Conservation (phyloP, 2,329 filamentous ascomycete species). For the Neofusicoccum ribis region DNA sequence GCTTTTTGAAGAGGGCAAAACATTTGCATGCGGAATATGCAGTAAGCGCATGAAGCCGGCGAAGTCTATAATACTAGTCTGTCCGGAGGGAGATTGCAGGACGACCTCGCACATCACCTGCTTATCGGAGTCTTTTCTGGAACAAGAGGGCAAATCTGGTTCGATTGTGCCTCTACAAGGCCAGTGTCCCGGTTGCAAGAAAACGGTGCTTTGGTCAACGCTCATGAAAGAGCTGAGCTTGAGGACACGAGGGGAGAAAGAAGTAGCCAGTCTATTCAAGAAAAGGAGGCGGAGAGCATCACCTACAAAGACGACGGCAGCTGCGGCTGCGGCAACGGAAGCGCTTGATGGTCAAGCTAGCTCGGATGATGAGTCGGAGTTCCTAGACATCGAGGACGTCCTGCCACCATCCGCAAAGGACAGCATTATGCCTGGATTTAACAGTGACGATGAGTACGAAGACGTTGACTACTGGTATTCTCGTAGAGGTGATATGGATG, state of each 20-base stretch:
- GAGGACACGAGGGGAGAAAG: conserved; percentile 67
- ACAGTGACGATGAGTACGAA: background rate
- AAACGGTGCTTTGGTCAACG: conserved; percentile 66
- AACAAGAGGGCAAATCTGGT: conserved; percentile 38
- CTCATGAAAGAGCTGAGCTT: conserved; percentile 83
- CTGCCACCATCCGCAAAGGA: background rate
- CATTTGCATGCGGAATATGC: conserved; percentile 54
- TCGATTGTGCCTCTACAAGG: conserved; percentile 67
- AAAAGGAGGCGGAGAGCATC: conserved; percentile 35
- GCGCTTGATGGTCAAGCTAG: background rate
- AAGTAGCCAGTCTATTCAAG: conserved; percentile 68
- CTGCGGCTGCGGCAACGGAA: background rate
- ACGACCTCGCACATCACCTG: conserved; percentile 58
- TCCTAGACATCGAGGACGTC: background rate
- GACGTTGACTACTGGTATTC: conserved; percentile 1
- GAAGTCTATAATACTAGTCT: conserved; percentile 51
- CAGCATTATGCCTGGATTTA: background rate
- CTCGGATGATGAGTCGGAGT: background rate
- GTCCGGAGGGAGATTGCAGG: conserved; percentile 50
- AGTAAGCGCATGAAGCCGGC: conserved; percentile 36
- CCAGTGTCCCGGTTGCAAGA: conserved; percentile 68
- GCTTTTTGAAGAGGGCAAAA: conserved; percentile 22
- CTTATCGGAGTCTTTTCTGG: conserved; percentile 54
- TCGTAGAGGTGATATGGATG: background rate
- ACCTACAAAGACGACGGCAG: conserved; percentile 24